Evolutionary conservation across 148 eudicot genomes (phyloP), one percentile per base, ranked within the genome.

Genomic region (Camellia granthamiana): DNA sequence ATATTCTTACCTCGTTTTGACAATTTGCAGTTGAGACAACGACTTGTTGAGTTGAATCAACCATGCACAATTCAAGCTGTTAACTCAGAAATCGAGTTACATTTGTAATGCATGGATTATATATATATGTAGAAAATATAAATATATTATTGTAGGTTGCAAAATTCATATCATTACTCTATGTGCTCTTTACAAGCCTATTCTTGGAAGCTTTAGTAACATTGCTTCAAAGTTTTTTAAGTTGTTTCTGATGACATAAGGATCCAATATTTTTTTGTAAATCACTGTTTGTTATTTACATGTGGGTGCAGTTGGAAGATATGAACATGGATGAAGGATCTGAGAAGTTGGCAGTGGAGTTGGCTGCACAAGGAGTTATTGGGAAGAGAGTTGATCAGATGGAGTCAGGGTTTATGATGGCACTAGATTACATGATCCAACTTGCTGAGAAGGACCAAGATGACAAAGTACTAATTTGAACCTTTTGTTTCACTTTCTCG

Each of bases 341-440:
- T 3, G 99, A 96, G 86, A 91, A 90, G 86, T 85, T 90, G 77
- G 98, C 98, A 11, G 97, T 96, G 41, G 84, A 92, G 72, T 89
- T 96, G 87, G 99, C 92, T 79, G 99, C 98, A 60, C 99, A 96
- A 76, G 98, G 98, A 82, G 99, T 93, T 77, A 96, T 96, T 69
- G 99, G 99, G 78, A 93, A 96, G 86, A 90, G 99, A 85, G 99
- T 96, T 78, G 99, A 96, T 86, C 84, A 96, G 86, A 96, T 96
- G 99, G 97, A 92, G 78, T 76, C 97, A 3, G 95, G 99, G 21
- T 96, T 93, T 78, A 93, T 96, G 98, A 91, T 92, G 94, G 99
- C 99, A 79, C 86, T 96, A 65, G 99, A 96, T 93, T 93, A 89
- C 91, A 96, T 96, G 99, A 96, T 96, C 72, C 91, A 90, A 81